These are phyloP conservation scores for Aquanectria penicillioides DNA, from an alignment of 2,329 filamentous ascomycete species.

Conservation along the genomic window DNA sequence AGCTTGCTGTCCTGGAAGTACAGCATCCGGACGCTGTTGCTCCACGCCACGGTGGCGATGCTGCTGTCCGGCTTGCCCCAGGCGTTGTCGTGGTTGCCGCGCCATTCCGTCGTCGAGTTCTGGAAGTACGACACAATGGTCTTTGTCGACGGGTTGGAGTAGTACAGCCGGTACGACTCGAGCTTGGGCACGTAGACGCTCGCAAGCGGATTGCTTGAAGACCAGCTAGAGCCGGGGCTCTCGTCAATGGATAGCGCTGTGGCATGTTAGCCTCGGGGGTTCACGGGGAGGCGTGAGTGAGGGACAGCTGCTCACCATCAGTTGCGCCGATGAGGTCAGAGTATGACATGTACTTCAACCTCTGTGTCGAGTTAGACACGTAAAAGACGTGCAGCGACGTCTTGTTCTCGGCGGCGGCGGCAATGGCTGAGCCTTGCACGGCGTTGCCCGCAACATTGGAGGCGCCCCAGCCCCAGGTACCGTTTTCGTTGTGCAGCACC, in stretches of 20 bases:
- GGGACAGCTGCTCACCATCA: not conserved
- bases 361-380: constrained; percentile 22
- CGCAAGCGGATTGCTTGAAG: constrained; percentile 13
- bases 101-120: constrained; percentile 5
- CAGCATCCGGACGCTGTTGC: constrained; percentile 25
- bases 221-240: constrained; percentile 24
- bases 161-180: constrained; percentile 28
- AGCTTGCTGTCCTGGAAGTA: constrained; percentile 28
- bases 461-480: constrained; percentile 22
- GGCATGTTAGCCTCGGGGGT: not conserved
- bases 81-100: not conserved
- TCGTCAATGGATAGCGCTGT: constrained; percentile 19
- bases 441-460: constrained; percentile 14
- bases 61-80: constrained; percentile 28
- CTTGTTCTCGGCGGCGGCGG: constrained; percentile 14
- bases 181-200: constrained; percentile 21
- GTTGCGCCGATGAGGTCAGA: constrained; percentile 13
- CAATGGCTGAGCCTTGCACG: constrained; percentile 22
- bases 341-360: constrained; percentile 18
- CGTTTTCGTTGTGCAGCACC: constrained; percentile 19
- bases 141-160: constrained; percentile 24
- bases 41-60: constrained; percentile 28
- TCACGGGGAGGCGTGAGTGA: not conserved
- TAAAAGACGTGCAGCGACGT: constrained; percentile 25
- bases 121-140: constrained; percentile 25